Base-by-base conservation (phyloP, 805 yeast genomes). In the Metschnikowia cubensis region DNA sequence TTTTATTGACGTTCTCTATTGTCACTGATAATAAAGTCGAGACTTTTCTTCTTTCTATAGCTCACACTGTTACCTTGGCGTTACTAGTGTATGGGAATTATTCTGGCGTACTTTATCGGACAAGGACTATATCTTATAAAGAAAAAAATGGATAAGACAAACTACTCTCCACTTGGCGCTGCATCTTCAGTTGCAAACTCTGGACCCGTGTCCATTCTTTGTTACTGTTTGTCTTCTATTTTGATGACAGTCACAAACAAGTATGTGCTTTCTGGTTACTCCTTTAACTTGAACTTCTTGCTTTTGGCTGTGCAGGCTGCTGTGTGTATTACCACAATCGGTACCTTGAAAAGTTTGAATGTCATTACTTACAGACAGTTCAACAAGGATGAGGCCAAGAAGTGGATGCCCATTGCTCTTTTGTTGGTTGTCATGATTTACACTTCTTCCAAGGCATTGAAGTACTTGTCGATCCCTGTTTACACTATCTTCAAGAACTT, bases 241-340 rank as follows among this genome's bases (percentile, higher is more conserved):
- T 74, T 94, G 67, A 94, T 94, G 99, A 94, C 99, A 31, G 90
- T 91, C 54, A 91, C 98, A 53, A 94, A 94, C 80, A 94, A 94
- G 74, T 92, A 84, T 66, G 98, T 94, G 52, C 86, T 94, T 51
- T 80, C 87, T 21, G 89, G 87, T 29, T 77, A 76, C 59, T 73
- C 78, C 29, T 82, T 87, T 67, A 79, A 85, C 67, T 81, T 94
- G 80, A 90, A 90, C 77, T 90, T 90, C 65, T 84, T 94, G 62
- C 77, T 92, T 64, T 76, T 94, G 67, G 95, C 96, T 38, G 84
- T 90, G 38, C 99, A 94, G 76, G 81, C 92, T 32, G 69, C 82
- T 49, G 96, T 92, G 52, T 92, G 98, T 76, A 78, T 87, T 53
- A 65, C 74, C 42, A 84, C 88, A 36, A 84, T 94, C 59, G 77